Evolutionary conservation across 2,329 filamentous ascomycete species (phyloP), one percentile per base, ranked within the genome.

Genomic region (Pseudocercospora pini-densiflorae): DNA sequence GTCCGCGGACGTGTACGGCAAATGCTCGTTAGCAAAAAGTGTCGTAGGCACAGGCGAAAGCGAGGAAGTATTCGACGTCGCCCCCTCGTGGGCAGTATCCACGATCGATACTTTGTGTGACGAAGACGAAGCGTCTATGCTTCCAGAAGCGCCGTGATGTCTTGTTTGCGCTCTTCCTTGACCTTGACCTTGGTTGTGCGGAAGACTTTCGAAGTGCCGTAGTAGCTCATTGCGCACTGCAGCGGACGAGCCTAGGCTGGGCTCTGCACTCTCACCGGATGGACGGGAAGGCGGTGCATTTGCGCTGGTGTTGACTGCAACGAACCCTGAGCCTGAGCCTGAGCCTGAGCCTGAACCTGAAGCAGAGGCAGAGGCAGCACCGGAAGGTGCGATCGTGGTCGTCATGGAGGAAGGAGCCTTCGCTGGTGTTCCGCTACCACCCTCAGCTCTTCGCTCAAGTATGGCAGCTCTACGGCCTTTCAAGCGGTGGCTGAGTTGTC

Each of bases 401-500:
- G 73, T 75, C 63, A 75, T 72, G 40, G 71, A 66, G 12, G 73
- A 71, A 47, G 64, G 70, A 5, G 73, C 75, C 59, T 77, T 77
- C 1, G 75, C 76, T 16, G 76, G 75, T 64, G 78, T 81, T 3
- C 75, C 75, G 49, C 74, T 75, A 5, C 75, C 75, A 31, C 75
- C 75, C 55, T 76, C 76, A 21, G 85, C 84, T 64, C 89, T 85
- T 40, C 90, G 85, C 63, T 87, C 86, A 57, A 90, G 81, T 68
- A 94, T 92, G n/a, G 89, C 90, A 62, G 87, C 88, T 73, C 89
- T 89, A 59, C 92, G 88, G 58, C 90, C 90, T 75, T 90, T 92
- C 59, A 97, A 81, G 51, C 91, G 88, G 75, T 95, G 93, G 71
- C 93, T 94, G 19, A 97, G 85, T 77, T 94, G 91, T 45, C 92